Evolutionary conservation across 2,329 filamentous ascomycete species (phyloP).

Genomic region (Orbilia brochopaga): DNA sequence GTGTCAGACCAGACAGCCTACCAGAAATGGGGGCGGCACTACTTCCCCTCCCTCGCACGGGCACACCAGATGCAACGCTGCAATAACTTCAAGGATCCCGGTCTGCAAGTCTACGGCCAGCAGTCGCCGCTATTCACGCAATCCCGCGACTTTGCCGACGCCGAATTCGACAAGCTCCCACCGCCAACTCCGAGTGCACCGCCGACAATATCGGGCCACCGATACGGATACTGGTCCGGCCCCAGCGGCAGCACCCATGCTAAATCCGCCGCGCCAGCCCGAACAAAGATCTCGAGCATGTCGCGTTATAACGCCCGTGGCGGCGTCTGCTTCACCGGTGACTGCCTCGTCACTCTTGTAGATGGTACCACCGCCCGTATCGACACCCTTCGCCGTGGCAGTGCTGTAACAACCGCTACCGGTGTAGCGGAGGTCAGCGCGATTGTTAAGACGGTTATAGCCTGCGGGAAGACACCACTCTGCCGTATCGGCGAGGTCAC

Average conservation of each 20-base stretch:
- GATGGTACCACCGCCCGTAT: conserved; percentile 60
- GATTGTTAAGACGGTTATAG: conserved; percentile 62
- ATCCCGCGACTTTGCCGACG: conserved; percentile 63
- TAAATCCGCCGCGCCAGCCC: background rate
- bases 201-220: conserved; percentile 20
- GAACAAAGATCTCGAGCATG: conserved; percentile 57
- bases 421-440: conserved; percentile 63
- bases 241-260: background rate
- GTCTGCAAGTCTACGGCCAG: conserved; percentile 64
- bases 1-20: conserved; percentile 59
- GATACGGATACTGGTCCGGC: conserved; percentile 6
- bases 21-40: conserved; percentile 65
- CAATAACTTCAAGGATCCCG: conserved; percentile 69
- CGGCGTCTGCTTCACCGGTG: conserved; percentile 65
- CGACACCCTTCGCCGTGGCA: conserved; percentile 60
- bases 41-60: conserved; percentile 65
- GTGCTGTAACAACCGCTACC: conserved; percentile 62
- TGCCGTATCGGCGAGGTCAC: conserved; percentile 62
- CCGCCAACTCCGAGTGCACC: conserved; percentile 52
- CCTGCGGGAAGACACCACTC: conserved; percentile 58
- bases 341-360: conserved; percentile 61
- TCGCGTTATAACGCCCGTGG: conserved; percentile 59
- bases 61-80: conserved; percentile 67
- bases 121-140: conserved; percentile 63
- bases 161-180: conserved; percentile 58